Evolutionary conservation across 2,329 filamentous ascomycete species (phyloP).

Genomic region (Alternaria sp.): DNA sequence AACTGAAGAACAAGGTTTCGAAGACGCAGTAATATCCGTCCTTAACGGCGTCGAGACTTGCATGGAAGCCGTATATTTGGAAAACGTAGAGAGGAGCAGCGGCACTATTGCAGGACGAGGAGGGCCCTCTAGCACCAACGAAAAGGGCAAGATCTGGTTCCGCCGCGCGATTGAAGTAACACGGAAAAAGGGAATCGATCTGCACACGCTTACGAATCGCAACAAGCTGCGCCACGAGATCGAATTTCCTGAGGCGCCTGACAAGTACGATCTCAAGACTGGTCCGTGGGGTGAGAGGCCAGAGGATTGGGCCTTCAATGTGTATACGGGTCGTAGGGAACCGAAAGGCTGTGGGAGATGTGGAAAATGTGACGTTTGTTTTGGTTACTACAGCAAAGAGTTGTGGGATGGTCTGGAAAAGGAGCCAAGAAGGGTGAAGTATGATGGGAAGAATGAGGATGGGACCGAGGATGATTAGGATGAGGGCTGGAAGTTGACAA

Average conservation of each 20-base stretch:
- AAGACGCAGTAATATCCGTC: slow-evolving; percentile 6
- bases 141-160: slow-evolving; percentile 14
- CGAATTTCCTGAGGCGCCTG: slow-evolving; percentile 18
- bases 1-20: slow-evolving; percentile 13
- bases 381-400: slow-evolving; percentile 13
- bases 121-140: not conserved
- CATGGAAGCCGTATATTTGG: not conserved
- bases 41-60: not conserved
- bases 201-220: slow-evolving; percentile 22
- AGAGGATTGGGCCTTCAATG: slow-evolving; percentile 23
- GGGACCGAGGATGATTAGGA: not conserved
- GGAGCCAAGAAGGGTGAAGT: not conserved
- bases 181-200: slow-evolving; percentile 14
- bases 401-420: slow-evolving; percentile 13
- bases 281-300: slow-evolving; percentile 17
- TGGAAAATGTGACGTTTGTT: slow-evolving; percentile 17
- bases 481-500: too few relatives aligned
- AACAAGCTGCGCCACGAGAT: not conserved
- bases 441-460: not conserved
- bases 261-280: slow-evolving; percentile 12
- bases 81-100: not conserved
- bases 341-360: slow-evolving; percentile 20
- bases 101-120: too few relatives aligned
- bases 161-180: slow-evolving; percentile 13
- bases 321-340: slow-evolving; percentile 16